Conservation (phyloP, 2,329 filamentous ascomycete species). For the Ophiostoma ulmi region DNA sequence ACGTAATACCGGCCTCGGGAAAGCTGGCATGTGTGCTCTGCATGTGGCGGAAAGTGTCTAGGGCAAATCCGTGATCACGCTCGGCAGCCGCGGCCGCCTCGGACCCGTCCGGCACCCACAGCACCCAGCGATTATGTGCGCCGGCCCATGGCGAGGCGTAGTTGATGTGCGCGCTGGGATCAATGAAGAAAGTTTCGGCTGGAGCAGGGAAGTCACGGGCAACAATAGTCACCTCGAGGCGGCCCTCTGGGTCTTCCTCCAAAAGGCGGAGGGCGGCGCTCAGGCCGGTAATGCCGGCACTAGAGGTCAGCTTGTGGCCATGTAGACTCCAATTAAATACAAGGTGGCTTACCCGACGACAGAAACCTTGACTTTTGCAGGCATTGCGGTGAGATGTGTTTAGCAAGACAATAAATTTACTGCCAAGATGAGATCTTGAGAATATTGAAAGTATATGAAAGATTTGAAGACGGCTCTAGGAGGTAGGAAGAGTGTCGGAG, state of each 20-base stretch:
- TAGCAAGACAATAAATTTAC: background rate
- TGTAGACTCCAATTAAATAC: background rate
- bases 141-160: constrained; percentile 56
- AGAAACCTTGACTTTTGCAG: constrained; percentile 17
- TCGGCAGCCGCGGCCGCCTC: constrained; percentile 29
- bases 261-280: constrained; percentile 46
- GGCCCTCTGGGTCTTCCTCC: constrained; percentile 31
- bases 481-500: background rate
- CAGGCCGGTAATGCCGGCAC: constrained; percentile 51
- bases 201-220: constrained; percentile 45
- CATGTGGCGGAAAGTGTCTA: constrained; percentile 43
- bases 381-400: constrained; percentile 14
- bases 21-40: constrained; percentile 31
- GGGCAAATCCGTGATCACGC: constrained; percentile 42
- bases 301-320: constrained; percentile 28
- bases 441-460: background rate
- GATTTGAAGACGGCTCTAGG: background rate
- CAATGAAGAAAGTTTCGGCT: constrained; percentile 39
- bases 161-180: constrained; percentile 41
- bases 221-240: constrained; percentile 40
- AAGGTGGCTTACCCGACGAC: constrained; percentile 25
- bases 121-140: constrained; percentile 51
- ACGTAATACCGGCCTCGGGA: constrained; percentile 45
- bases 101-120: constrained; percentile 34
- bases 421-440: background rate